A percentile compares a stretch with the other conserved stretches of the same genome.
These are phyloP conservation scores for Coccomyxa subellipsoidea DNA, from an alignment of 163 green algal genomes.

Conservation along the genomic window DNA sequence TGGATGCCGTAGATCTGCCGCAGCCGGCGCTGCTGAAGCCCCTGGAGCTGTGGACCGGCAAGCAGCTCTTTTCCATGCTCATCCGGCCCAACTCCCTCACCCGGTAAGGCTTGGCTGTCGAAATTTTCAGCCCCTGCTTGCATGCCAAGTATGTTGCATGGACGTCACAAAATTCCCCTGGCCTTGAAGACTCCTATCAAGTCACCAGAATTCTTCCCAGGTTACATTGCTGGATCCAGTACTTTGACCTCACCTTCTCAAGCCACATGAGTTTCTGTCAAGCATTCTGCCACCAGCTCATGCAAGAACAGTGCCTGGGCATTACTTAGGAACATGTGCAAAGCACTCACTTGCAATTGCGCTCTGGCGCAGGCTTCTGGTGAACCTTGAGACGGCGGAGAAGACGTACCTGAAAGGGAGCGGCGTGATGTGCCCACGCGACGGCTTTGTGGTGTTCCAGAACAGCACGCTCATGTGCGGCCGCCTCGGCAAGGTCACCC, in stretches of 20 bases:
- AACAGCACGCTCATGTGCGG: constrained; percentile 89
- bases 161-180: too few relatives aligned
- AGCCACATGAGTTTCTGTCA: too few relatives aligned
- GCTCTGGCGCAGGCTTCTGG: constrained; percentile 51
- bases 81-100: constrained; percentile 69
- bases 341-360: too few relatives aligned
- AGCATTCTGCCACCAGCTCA: too few relatives aligned
- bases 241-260: too few relatives aligned
- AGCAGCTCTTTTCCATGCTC: constrained; percentile 90
- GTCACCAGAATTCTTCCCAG: too few relatives aligned
- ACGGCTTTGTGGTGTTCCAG: constrained; percentile 87
- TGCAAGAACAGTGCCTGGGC: too few relatives aligned
- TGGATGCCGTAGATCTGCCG: constrained; percentile 61
- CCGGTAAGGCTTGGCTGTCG: constrained; percentile 30
- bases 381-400: constrained; percentile 91
- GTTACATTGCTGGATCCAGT: too few relatives aligned
- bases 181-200: too few relatives aligned
- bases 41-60: constrained; percentile 95
- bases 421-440: constrained; percentile 77
- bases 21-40: constrained; percentile 80
- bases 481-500: constrained; percentile 89
- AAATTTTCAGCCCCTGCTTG: background rate
- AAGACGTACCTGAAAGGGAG: constrained; percentile 77
- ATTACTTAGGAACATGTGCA: too few relatives aligned
- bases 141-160: background rate